phyloP scores from a whole-genome alignment of 208 protist genomes.

The Entamoeba dispar region DNA sequence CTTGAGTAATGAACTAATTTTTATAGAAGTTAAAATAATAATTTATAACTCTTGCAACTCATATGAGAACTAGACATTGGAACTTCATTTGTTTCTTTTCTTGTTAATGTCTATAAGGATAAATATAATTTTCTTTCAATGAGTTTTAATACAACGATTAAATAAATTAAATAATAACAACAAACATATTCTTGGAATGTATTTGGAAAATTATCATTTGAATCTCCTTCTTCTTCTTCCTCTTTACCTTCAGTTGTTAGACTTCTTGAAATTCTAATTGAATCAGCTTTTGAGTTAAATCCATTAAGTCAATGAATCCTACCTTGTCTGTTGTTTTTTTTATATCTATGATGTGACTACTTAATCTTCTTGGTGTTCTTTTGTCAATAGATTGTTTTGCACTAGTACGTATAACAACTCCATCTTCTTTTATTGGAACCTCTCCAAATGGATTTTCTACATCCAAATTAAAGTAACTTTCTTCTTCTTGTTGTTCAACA shows the following conservation, averaged over 20 bases:
- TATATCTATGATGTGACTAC: background rate
- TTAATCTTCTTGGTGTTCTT: background rate
- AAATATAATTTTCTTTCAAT: too few species aligned
- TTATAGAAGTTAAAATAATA: too few species aligned
- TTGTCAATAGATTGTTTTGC: background rate
- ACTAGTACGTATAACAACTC: too few species aligned
- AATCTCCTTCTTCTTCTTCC: background rate
- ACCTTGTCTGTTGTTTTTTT: background rate
- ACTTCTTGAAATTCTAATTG: background rate
- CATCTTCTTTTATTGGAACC: background rate
- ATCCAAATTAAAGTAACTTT: background rate
- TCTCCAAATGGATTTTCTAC: background rate
- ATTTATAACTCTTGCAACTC: too few species aligned
- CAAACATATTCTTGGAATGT: background rate
- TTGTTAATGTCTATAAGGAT: too few species aligned
- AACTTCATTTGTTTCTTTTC: too few species aligned
- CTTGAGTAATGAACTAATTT: too few species aligned
- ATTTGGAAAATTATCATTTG: background rate
- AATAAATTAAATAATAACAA: background rate
- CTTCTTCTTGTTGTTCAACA: background rate
- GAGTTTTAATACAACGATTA: too few species aligned
- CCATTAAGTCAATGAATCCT: background rate
- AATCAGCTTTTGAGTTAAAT: background rate
- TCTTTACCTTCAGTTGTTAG: background rate
- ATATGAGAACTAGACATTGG: too few species aligned